A percentile compares a stretch with the other conserved stretches of the same genome.
phyloP scores from a whole-genome alignment of 176 grass and related monocot species.

The Puccinellia tenuiflora region DNA sequence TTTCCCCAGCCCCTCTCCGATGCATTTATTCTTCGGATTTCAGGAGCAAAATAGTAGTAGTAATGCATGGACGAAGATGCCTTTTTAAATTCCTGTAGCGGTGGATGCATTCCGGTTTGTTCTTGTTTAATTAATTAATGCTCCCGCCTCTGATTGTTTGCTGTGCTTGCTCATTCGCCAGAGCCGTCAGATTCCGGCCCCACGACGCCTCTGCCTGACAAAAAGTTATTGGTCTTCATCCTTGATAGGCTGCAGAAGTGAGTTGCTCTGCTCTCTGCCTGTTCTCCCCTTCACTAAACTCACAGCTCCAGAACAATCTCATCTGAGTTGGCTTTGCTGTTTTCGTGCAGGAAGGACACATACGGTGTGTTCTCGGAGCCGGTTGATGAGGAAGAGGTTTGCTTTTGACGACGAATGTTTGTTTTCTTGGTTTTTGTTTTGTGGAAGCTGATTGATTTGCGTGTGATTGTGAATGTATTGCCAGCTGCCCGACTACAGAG shows the following conservation, averaged over 20 bases:
- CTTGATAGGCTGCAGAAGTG: slow-evolving; percentile 98
- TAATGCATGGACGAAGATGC: slow-evolving; percentile 19
- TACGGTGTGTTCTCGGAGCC: slow-evolving; percentile 89
- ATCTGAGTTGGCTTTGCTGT: slow-evolving; percentile 21
- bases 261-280: slow-evolving; percentile 38
- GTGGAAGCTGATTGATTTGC: slow-evolving; percentile 19
- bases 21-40: slow-evolving; percentile 55
- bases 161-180: slow-evolving; percentile 37
- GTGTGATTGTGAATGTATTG: slow-evolving; percentile 14
- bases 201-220: slow-evolving; percentile 94
- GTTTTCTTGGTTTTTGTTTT: slow-evolving; percentile 19
- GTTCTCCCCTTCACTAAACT: not conserved
- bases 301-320: not conserved
- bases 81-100: slow-evolving; percentile 34
- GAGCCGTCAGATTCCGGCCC: slow-evolving; percentile 77
- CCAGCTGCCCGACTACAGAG: slow-evolving; percentile 93
- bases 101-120: slow-evolving; percentile 24
- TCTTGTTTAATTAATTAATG: slow-evolving; percentile 41
- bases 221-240: slow-evolving; percentile 95
- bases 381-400: slow-evolving; percentile 88
- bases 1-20: slow-evolving; percentile 24
- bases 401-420: not conserved
- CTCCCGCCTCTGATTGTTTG: slow-evolving; percentile 13
- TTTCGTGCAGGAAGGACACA: slow-evolving; percentile 84
- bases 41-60: not conserved